Conservation (phyloP, 305 asterid species). For the Withania somnifera region DNA sequence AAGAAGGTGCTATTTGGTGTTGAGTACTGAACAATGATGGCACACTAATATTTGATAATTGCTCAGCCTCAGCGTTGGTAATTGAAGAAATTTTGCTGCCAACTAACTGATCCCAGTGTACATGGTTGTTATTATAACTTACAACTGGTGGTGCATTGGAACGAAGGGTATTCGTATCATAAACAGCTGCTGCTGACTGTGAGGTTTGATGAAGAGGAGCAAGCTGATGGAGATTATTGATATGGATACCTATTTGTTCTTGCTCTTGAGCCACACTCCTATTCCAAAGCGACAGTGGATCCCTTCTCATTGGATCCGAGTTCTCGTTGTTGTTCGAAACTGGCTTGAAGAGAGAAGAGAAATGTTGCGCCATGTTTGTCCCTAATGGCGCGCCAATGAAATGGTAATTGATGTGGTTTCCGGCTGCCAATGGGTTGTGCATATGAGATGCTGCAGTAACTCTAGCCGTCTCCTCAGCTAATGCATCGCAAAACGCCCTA, state of each 20-base stretch:
- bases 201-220: conserved; percentile 22
- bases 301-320: conserved; percentile 11
- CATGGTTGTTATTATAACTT: conserved; percentile 3
- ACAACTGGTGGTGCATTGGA: conserved; percentile 22
- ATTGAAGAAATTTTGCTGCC: conserved; percentile 27
- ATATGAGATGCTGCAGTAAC: conserved; percentile 51
- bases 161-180: conserved; percentile 16
- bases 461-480: conserved; percentile 84
- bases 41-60: conserved; percentile 19
- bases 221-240: conserved; percentile 24
- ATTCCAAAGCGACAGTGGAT: conserved; percentile 41
- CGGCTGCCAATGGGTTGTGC: conserved; percentile 9
- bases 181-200: background rate
- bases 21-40: conserved; percentile 56
- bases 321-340: conserved; percentile 11
- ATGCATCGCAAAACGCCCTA: conserved; percentile 88
- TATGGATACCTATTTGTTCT: conserved; percentile 20
- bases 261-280: conserved; percentile 19
- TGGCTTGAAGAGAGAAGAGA: conserved; percentile 45
- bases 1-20: conserved; percentile 12
- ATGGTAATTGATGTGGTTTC: conserved; percentile 27
- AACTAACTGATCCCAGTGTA: conserved; percentile 35
- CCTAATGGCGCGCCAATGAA: conserved; percentile 48
- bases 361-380: conserved; percentile 33
- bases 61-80: conserved; percentile 10